These are phyloP conservation scores for Carallia pectinifolia DNA, from an alignment of 345 rosid species.

Conservation along the genomic window DNA sequence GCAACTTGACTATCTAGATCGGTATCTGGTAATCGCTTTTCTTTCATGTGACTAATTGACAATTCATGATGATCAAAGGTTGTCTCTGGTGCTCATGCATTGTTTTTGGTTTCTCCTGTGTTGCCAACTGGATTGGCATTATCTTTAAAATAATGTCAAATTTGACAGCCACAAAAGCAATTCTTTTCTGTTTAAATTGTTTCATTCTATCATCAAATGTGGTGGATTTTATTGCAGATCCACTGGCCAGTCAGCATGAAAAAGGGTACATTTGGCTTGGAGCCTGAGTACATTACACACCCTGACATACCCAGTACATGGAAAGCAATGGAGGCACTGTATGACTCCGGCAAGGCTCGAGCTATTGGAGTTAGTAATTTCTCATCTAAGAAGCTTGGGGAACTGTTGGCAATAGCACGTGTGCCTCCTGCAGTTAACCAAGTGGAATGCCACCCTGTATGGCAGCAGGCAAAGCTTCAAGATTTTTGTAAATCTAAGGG, in stretches of 20 bases:
- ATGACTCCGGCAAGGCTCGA: slow-evolving; percentile 54
- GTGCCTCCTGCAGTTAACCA: slow-evolving; percentile 44
- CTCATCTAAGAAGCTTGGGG: slow-evolving; percentile 48
- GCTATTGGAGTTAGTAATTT: slow-evolving; percentile 68
- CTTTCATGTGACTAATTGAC: too few relatives aligned
- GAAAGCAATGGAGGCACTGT: slow-evolving; percentile 65
- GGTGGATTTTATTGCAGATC: too few relatives aligned
- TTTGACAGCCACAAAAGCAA: too few relatives aligned
- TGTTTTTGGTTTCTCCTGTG: too few relatives aligned
- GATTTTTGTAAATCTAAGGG: slow-evolving; percentile 56
- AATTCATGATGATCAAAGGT: too few relatives aligned
- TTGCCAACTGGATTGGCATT: too few relatives aligned
- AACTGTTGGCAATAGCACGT: slow-evolving; percentile 31
- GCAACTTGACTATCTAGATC: slow-evolving; percentile 65
- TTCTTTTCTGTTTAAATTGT: neutral
- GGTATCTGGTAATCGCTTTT: too few relatives aligned
- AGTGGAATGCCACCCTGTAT: slow-evolving; percentile 60
- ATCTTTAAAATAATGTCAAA: too few relatives aligned
- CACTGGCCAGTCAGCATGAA: slow-evolving; percentile 62
- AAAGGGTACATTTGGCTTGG: slow-evolving; percentile 34
- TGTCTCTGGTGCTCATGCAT: too few relatives aligned
- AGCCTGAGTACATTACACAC: slow-evolving; percentile 41
- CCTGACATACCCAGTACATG: slow-evolving; percentile 58
- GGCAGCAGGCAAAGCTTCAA: slow-evolving; percentile 57
- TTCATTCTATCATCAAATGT: too few relatives aligned